phyloP scores from a whole-genome alignment of 192 early-diverging fungal species.

The Coemansia furcata region DNA sequence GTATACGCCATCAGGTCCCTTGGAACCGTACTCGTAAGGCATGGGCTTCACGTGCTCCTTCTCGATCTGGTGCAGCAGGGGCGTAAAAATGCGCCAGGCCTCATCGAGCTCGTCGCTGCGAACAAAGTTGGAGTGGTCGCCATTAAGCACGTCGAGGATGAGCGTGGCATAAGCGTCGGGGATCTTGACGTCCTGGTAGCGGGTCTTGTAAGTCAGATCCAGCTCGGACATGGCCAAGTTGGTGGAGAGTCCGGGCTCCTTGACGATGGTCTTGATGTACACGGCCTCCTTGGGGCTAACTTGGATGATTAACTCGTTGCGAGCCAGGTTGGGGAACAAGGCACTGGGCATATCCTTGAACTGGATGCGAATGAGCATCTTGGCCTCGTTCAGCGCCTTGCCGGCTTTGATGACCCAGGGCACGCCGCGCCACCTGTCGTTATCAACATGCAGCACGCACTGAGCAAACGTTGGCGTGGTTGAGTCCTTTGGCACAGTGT shows the following conservation, averaged over 20 bases:
- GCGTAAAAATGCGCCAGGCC: constrained; percentile 96
- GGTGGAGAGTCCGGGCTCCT: constrained; percentile 81
- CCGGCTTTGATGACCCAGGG: constrained; percentile 72
- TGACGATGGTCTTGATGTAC: constrained; percentile 95
- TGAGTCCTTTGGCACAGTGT: constrained; percentile 79
- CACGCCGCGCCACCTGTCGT: constrained; percentile 83
- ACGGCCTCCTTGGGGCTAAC: constrained; percentile 92
- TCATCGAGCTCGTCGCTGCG: constrained; percentile 84
- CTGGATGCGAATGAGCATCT: constrained; percentile 92
- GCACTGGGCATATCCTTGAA: constrained; percentile 85
- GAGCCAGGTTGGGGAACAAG: constrained; percentile 69
- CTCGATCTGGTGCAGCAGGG: constrained; percentile 85
- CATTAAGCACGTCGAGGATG: constrained; percentile 83
- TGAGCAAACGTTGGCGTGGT: constrained; percentile 90
- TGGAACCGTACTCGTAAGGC: constrained; percentile 73
- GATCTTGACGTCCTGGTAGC: constrained; percentile 82
- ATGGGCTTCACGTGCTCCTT: constrained; percentile 56
- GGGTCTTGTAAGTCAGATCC: constrained; percentile 82
- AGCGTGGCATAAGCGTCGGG: constrained; percentile 96
- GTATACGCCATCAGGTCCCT: constrained; percentile 72
- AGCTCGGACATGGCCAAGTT: constrained; percentile 82
- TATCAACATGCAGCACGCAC: constrained; percentile 80
- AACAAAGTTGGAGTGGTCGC: constrained; percentile 94
- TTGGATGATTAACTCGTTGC: constrained; percentile 94
- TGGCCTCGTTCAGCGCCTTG: constrained; percentile 85